phyloP scores from a whole-genome alignment of 108 stramenopile species.

The Parmales sp. region DNA sequence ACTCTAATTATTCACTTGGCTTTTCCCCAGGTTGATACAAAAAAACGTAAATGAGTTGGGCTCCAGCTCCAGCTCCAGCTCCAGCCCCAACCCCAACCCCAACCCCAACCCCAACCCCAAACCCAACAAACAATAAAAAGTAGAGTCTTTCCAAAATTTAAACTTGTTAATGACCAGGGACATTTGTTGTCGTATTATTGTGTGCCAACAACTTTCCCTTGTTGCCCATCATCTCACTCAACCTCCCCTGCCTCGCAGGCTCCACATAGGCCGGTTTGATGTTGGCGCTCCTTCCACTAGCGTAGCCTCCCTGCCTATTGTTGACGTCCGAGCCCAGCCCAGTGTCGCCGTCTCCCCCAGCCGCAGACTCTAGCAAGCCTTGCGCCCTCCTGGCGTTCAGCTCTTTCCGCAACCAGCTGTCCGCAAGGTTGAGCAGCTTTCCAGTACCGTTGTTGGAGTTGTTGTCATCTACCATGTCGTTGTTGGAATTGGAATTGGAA shows the following conservation, averaged over 20 bases:
- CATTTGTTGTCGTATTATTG: too few relatives aligned
- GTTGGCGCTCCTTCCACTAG: constrained; percentile 56
- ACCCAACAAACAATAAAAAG: too few relatives aligned
- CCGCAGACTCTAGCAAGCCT: constrained; percentile 53
- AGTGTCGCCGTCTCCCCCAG: constrained; percentile 45
- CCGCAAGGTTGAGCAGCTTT: constrained; percentile 72
- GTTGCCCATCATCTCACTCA: constrained; percentile 56
- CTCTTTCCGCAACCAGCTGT: constrained; percentile 71
- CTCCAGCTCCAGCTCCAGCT: too few relatives aligned
- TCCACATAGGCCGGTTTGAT: constrained; percentile 2
- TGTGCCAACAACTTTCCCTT: constrained; percentile 29
- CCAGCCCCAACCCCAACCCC: too few relatives aligned
- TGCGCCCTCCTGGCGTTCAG: constrained; percentile 42
- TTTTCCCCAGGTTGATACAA: too few relatives aligned
- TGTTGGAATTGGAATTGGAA: constrained; percentile 56
- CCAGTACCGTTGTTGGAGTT: constrained; percentile 60
- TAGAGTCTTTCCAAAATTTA: too few relatives aligned
- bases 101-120: too few relatives aligned
- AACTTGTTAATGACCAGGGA: too few relatives aligned
- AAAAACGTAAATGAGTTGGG: too few relatives aligned
- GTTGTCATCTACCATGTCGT: too few relatives aligned
- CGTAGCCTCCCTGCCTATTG: constrained; percentile 70
- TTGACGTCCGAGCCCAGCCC: constrained; percentile 38
- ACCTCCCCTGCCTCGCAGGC: constrained; percentile 28
- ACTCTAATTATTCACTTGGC: too few relatives aligned